Evolutionary conservation across 176 grass and related monocot genomes (phyloP).

Genomic region (Oryza brachyantha): DNA sequence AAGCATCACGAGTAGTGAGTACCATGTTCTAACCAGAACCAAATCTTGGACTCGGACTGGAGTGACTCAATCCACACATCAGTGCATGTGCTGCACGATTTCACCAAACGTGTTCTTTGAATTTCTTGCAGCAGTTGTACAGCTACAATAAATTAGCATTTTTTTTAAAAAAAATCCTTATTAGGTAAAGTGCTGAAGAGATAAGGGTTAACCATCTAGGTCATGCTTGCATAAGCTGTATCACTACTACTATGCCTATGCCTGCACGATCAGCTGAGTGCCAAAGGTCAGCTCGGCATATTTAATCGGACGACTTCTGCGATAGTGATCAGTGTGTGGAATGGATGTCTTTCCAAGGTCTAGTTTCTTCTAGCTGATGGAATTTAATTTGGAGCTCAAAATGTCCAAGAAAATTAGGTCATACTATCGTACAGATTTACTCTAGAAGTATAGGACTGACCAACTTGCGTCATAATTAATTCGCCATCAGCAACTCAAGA

Average conservation of each 20-base stretch:
- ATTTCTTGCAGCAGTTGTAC: neutral
- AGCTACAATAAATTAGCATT: neutral
- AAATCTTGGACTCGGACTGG: conserved; percentile 28
- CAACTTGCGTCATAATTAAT: neutral
- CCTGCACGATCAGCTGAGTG: neutral
- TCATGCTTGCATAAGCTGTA: neutral
- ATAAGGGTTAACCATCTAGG: neutral
- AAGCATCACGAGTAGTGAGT: neutral
- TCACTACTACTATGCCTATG: neutral
- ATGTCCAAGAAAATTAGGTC: conserved; percentile 12
- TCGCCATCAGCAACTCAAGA: neutral
- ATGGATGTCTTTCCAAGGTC: neutral
- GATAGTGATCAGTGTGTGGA: conserved; percentile 24
- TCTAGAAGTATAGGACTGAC: conserved; percentile 10
- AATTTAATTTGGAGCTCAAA: neutral
- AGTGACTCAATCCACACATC: neutral
- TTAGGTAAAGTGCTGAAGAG: neutral
- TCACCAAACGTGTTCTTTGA: conserved; percentile 2
- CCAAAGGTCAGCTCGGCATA: conserved; percentile 19
- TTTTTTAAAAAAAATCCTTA: neutral
- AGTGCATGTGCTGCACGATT: conserved; percentile 21
- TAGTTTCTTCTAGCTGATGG: neutral
- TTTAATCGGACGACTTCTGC: conserved; percentile 28
- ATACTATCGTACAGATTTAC: neutral
- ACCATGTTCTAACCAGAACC: neutral